Percentiles rank a stretch among this genome's conserved stretches.
These are phyloP conservation scores for Mariannaea elegans DNA, from an alignment of 2,329 filamentous ascomycete genomes.

Conservation along the genomic window DNA sequence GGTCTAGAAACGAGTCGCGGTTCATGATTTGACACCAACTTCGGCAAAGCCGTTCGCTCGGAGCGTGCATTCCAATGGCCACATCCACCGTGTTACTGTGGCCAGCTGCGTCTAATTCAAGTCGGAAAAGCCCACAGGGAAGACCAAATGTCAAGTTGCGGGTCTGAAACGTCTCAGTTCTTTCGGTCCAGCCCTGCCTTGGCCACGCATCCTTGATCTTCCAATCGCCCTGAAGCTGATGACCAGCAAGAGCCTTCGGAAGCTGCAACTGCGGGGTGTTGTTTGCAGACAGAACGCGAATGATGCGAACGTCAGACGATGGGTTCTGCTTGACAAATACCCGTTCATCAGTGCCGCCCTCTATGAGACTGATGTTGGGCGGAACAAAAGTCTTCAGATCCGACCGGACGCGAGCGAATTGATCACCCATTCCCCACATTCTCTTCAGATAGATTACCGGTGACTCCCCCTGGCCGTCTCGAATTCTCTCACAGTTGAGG, in stretches of 20 bases:
- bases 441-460: slow-evolving; percentile 6
- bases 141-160: background rate
- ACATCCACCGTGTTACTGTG: background rate
- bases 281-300: background rate
- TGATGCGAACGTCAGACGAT: slow-evolving; percentile 1
- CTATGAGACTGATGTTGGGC: slow-evolving; percentile 1
- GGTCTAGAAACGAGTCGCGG: background rate
- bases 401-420: slow-evolving; percentile 6
- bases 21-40: slow-evolving; percentile 11
- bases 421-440: slow-evolving; percentile 4
- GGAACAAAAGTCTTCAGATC: background rate
- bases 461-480: background rate
- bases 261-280: background rate
- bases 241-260: background rate
- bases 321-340: slow-evolving; percentile 8
- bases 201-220: slow-evolving; percentile 11
- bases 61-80: slow-evolving; percentile 4
- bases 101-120: background rate
- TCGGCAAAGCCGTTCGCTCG: background rate
- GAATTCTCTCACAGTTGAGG: background rate
- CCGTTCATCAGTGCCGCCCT: background rate
- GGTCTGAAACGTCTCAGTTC: background rate
- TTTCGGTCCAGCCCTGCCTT: background rate
- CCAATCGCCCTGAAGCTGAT: background rate
- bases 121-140: slow-evolving; percentile 2